Conservation (phyloP, 1,284 basidiomycete genomes). For the Stygiomarasmius scandens region DNA sequence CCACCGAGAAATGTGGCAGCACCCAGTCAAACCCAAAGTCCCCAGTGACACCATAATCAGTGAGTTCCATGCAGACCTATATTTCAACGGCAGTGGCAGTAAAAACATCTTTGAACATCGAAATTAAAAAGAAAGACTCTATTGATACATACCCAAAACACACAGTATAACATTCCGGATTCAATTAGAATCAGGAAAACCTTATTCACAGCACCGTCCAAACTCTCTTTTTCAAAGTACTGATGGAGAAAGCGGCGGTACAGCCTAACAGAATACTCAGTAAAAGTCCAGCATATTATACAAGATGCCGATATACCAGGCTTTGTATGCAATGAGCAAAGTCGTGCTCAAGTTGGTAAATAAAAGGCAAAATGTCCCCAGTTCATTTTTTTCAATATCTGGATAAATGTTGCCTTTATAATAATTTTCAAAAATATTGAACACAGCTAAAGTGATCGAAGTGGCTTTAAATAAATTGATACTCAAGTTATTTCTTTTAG, state of each 20-base stretch:
- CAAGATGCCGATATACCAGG: background rate
- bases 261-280: background rate
- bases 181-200: background rate
- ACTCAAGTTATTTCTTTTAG: background rate
- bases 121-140: background rate
- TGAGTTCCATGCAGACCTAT: too few species aligned
- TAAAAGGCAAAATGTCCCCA: background rate
- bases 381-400: background rate
- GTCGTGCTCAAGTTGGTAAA: background rate
- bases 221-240: background rate
- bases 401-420: background rate
- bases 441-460: background rate
- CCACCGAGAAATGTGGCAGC: too few species aligned
- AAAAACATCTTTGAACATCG: too few species aligned
- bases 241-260: background rate
- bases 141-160: background rate
- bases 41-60: too few species aligned
- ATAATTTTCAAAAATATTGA: background rate
- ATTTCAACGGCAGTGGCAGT: too few species aligned
- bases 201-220: background rate
- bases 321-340: background rate
- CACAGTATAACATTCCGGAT: background rate
- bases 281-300: background rate
- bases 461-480: background rate
- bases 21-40: too few species aligned